Evolutionary conservation across 768 basidiomycete species (phyloP), one percentile per base, ranked within the genome.

Genomic region (Pulveroboletus ravenelii): DNA sequence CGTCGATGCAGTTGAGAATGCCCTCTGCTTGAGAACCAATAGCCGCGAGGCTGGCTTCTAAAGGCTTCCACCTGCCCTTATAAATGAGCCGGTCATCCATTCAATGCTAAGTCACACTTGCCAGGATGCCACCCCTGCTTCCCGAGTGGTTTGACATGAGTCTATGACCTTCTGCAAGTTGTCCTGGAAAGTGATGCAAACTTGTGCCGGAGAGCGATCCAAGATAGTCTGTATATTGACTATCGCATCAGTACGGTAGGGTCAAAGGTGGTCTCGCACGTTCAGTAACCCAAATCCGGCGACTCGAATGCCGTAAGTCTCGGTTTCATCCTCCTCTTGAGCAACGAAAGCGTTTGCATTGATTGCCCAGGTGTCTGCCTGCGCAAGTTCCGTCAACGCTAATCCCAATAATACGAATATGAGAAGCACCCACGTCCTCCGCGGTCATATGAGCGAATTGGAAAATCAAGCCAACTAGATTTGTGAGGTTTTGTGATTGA

Each of bases 331-430:
- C 47, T 96, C 92, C 62, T 97, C 94, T 63, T 98, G 92, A 23
- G 87, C 86, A 29, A 98, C 84, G 61, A 98, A 98, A 3, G 87
- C 82, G 58, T 98, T 97, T 4, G 90, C 84, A 59, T 96, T 88
- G 47, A 77, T 80, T 3, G 82, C 80, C 95, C 95, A 98, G 14
- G 82, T 86, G 29, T 93, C 91, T 63, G 93, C 93, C 93, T 97
- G 54, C 27, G 25, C 51, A 47, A 43, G 12, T 37, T 38, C 32
- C 25, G n/a, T 53, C 29, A 50, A 18, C 35, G 20, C 10, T 35
- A 17, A 38, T 14, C 7, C 5, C 2, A 51, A 15, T 32, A 42
- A 10, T 56, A 25, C 14, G 45, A 15, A 36, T 20, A 50, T 17
- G 18, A 32, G 29, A 18, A 6, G 18, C 7, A 70, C 83, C 52